Base-by-base conservation (phyloP, 2,329 filamentous ascomycete genomes). In the Thermomyces lanuginosus region DNA sequence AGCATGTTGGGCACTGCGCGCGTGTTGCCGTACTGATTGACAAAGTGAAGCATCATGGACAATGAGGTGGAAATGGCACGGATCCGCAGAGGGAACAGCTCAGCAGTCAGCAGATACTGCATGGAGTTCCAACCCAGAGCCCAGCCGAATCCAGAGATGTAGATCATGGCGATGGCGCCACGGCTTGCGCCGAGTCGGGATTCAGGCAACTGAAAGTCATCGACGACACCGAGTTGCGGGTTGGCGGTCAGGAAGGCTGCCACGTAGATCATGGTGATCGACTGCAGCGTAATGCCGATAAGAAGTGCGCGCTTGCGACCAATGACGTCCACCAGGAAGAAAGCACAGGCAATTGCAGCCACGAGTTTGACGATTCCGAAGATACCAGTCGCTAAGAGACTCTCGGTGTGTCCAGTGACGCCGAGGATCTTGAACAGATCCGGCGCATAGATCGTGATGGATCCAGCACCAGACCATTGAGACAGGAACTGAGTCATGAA, bases 301-400 rank as follows among this genome's bases (percentile, higher is more conserved):
- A 73, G 58, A 0, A 76, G 60, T 1, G 72, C 61, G 5, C 70
- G 66, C 41, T 82, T 83, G 32, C 79, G 72, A 4, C 79, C 79
- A 36, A 84, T 72, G 28, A 76, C 71, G 39, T 84, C 79, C 36
- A 84, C 76, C 6, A 84, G 64, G 63, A 84, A 81, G 27, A 83
- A 61, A 0, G 78, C 77, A 46, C 77, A 84, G 20, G 69, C 37
- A 16, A 83, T 45, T 8, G 75, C 69, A 0, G 73, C 64, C 5
- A 68, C 46, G 29, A 84, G 66, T 44, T 84, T 84, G 39, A 82
- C 61, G 27, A 82, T 66, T 22, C 78, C 78, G 28, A 84, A 82
- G 26, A 86, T 69, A 3, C 69, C 76, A 0, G 76, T 83, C 8
- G 78, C 68, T 19, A 83, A 69, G 0, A 83, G 65, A 28, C 70